These are phyloP conservation scores for Pyrenochaeta sp. DNA, from an alignment of 2,329 filamentous ascomycete genomes.

Conservation along the genomic window DNA sequence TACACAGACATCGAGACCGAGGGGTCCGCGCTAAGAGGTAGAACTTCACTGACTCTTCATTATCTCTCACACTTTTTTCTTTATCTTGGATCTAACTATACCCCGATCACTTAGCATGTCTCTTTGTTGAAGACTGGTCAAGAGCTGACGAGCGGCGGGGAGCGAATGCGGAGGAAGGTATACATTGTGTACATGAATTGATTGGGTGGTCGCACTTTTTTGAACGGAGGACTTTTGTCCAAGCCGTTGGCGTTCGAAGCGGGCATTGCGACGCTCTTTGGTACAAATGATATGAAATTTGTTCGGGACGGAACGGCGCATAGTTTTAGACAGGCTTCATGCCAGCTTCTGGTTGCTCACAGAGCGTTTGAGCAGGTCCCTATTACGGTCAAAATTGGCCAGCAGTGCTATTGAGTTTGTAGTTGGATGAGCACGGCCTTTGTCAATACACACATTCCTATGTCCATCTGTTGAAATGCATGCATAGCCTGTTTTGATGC, in stretches of 20 bases:
- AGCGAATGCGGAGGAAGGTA: neutral
- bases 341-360: too few species aligned
- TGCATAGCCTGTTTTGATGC: too few species aligned
- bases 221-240: conserved; percentile 15
- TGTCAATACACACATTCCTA: conserved; percentile 6
- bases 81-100: conserved; percentile 7
- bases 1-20: conserved; percentile 31
- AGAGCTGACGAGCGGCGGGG: neutral
- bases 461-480: neutral
- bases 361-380: too few species aligned
- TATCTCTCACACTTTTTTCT: conserved; percentile 22
- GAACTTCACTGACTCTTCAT: neutral
- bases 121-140: conserved; percentile 2
- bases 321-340: neutral
- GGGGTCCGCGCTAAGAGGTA: conserved; percentile 21
- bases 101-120: conserved; percentile 11
- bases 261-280: conserved; percentile 20
- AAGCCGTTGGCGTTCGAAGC: conserved; percentile 24
- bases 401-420: neutral
- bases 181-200: conserved; percentile 7
- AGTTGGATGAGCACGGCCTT: neutral
- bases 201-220: conserved; percentile 2
- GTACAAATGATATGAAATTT: neutral
- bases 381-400: too few species aligned
- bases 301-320: neutral